Base-by-base conservation (phyloP, 2,329 filamentous ascomycete species). In the Chaetothyriales sp. region DNA sequence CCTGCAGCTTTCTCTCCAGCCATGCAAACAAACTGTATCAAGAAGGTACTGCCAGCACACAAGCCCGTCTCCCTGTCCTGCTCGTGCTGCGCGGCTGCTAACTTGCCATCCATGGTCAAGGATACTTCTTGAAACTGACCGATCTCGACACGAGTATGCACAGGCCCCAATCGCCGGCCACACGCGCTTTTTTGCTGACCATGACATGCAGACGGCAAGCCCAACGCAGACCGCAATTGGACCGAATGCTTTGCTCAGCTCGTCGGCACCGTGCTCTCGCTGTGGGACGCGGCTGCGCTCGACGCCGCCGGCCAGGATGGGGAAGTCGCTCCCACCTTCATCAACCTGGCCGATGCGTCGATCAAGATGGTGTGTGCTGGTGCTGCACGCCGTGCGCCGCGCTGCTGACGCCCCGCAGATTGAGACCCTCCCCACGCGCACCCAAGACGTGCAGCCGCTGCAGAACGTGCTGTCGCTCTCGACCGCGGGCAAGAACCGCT, bases 21-120 rank as follows among this genome's bases (percentile, higher is more conserved):
- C 92, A 98, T 67, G 84, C 82, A 53, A 95, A 95, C 69, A 97
- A 97, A 71, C 74, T 97, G 51, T 98, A 97, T 67, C 89, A 95
- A 61, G 92, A 98, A 70, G 92, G 59, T 61, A 37, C 43, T 51
- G 25, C 44, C 43, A 33, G 47, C 49, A 33, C 18, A 43, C 6
- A 4, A n/a, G n/a, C 46, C 40, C 50, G 25, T 9, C 9, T n/a
- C 19, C 46, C 40, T 51, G 25, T 9, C 9, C 44, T 19, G 48
- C 48, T 45, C 18, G 9, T 46, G n/a, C 33, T 5, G 22, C 46
- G 44, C n/a, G n/a, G n/a, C n/a, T n/a, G 47, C 51, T 58, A 48
- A 56, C 25, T 18, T 44, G 6, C 18, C 19, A 10, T 40, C n/a
- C n/a, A n/a, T n/a, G n/a, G n/a, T n/a, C 7, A 22, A 61, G 59